Evolutionary conservation across 108 stramenopile species (phyloP), one percentile per base, ranked within the genome.

Genomic region (Cafeteria roenbergensis): DNA sequence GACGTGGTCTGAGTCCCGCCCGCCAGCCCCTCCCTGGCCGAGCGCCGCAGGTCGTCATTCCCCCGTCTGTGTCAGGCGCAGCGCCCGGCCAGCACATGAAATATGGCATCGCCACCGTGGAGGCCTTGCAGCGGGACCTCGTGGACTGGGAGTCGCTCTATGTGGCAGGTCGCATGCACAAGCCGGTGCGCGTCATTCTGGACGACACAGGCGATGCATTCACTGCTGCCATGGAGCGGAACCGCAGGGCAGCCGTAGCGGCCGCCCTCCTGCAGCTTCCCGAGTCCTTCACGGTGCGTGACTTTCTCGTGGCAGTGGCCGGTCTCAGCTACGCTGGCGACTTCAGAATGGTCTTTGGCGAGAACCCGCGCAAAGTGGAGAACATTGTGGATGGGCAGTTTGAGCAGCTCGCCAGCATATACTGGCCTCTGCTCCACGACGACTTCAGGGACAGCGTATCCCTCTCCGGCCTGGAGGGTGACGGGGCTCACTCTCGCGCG

Each of bases 331-430:
- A 61, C n/a, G n/a, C 59, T 6, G 59, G 59, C 20, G 59, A 61
- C 59, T 61, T 28, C 29, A 8, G 59, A 1, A 61, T 61, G 59
- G 17, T 61, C 17, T 1, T 61, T 6, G 59, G 59, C 17, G 59
- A 61, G 37, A 6, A 61, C 37, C 59, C 59, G 24, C 17, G 2
- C 37, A 61, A 61, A 27, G 59, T 61, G 21, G 2, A 1, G 21
- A 61, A 61, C 37, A 61, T 61, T 27, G 59, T 61, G 37, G 24
- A 24, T n/a, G n/a, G n/a, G n/a, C n/a, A n/a, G n/a, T n/a, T n/a
- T n/a, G n/a, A n/a, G n/a, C n/a, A n/a, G n/a, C n/a, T n/a, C n/a
- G n/a, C n/a, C n/a, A n/a, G n/a, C n/a, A n/a, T n/a, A n/a, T n/a
- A n/a, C n/a, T n/a, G n/a, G n/a, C n/a, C n/a, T n/a, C n/a, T n/a